Percentiles rank a stretch among this genome's conserved stretches.
phyloP scores from a whole-genome alignment of 345 rosid species.

The sweet orange (Citrus sinensis) region DVS_A1.0 CM039165.1:32711501-32712000 shows the following conservation, averaged over 20 bases:
- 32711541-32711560: too few relatives aligned
- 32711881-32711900: neutral
- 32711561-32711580: neutral
- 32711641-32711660: too few relatives aligned
- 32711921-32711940: neutral
- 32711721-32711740: slow-evolving; percentile 9
- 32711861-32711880: neutral
- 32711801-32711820: neutral
- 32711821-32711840: neutral
- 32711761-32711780: slow-evolving; percentile 8
- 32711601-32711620: neutral
- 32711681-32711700: neutral
- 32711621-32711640: too few relatives aligned
- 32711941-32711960: neutral
- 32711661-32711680: slow-evolving; percentile 14
- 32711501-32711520: neutral
- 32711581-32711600: neutral
- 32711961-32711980: neutral
- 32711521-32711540: neutral
- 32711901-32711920: neutral
- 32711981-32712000: neutral
- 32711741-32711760: neutral
- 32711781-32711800: neutral
- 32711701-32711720: slow-evolving; percentile 14
- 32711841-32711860: too few relatives aligned